Base-by-base conservation (phyloP, 257 asterid genomes). In the Solanum paucissectum region DNA sequence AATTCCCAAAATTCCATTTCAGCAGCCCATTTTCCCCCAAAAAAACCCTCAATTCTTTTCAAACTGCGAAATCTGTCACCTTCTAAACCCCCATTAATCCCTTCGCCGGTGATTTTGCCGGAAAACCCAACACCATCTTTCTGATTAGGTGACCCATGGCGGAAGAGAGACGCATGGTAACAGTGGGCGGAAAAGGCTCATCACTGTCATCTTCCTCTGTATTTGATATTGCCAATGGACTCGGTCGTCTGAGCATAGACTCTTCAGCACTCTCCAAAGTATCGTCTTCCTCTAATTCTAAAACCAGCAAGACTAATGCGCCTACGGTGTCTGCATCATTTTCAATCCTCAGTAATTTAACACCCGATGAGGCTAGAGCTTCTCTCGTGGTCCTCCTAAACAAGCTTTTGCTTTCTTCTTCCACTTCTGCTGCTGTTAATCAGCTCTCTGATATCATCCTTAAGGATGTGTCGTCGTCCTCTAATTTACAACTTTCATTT, bases 131-230 rank as follows among this genome's bases (percentile, higher is more conserved):
- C 49, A 21, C 10, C 55, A 37, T 36, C 12, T 25, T 25, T 44
- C 40, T 7, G 12, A 81, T 32, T 27, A 7, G 40, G 40, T 32
- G 20, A 71, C 12, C 7, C 21, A 71, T 81, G 72, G 91, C 92
- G 85, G 89, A 90, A 84, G 93, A 88, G 83, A 93, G 77, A 84
- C 93, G 94, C 66, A 79, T 40, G 33, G 93, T 95, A 21, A 85
- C 91, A 1, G 86, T 97, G 68, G 99, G 99, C 36, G 93, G 98
- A n/a, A 94, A 95, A 88, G 95, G 95, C 32, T 87, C 94, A 2
- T 68, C 94, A 0, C 92, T 94, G 3, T 86, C 94, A 1, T 84
- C 98, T 1, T 88, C 94, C 82, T 84, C 96, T 76, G 94, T 95
- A 0, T 95, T 91, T 72, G 90, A 91, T 37, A 91, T 91, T 21